These are phyloP conservation scores for Phoma herbarum DNA, from an alignment of 2,329 filamentous ascomycete genomes.

Conservation along the genomic window DNA sequence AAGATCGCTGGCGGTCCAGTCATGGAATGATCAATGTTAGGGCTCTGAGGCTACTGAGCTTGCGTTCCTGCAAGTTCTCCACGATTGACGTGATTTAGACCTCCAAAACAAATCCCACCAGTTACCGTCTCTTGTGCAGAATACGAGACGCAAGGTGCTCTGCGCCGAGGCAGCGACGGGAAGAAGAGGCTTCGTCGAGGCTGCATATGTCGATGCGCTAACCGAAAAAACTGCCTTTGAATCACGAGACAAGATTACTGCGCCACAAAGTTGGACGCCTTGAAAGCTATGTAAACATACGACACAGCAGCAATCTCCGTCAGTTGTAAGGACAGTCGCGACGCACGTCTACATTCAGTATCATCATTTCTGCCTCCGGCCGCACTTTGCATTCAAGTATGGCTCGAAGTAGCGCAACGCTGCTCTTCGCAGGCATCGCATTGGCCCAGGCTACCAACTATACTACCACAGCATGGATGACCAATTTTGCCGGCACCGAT, in stretches of 20 bases:
- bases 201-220: slow-evolving; percentile 7
- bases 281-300: slow-evolving; percentile 7
- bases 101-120: not conserved
- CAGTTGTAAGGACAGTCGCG: no score
- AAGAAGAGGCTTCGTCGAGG: not conserved
- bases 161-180: not conserved
- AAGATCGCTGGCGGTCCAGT: not conserved
- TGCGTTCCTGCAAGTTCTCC: not conserved
- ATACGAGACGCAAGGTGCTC: not conserved
- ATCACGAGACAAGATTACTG: slow-evolving; percentile 1
- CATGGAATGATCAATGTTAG: not conserved
- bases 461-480: slow-evolving; percentile 17
- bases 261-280: slow-evolving; percentile 15
- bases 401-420: slow-evolving; percentile 2
- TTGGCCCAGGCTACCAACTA: slow-evolving; percentile 9
- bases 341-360: not conserved
- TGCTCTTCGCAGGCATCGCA: slow-evolving; percentile 12
- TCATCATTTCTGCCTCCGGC: not conserved
- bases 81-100: not conserved
- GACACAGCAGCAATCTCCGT: not conserved
- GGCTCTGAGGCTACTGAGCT: not conserved
- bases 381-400: not conserved
- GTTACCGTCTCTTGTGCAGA: not conserved
- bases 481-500: slow-evolving; percentile 7
- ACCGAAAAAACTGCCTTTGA: not conserved